Evolutionary conservation across 2,329 filamentous ascomycete species (phyloP), one percentile per base, ranked within the genome.

Genomic region (Aspergillus felis): DNA sequence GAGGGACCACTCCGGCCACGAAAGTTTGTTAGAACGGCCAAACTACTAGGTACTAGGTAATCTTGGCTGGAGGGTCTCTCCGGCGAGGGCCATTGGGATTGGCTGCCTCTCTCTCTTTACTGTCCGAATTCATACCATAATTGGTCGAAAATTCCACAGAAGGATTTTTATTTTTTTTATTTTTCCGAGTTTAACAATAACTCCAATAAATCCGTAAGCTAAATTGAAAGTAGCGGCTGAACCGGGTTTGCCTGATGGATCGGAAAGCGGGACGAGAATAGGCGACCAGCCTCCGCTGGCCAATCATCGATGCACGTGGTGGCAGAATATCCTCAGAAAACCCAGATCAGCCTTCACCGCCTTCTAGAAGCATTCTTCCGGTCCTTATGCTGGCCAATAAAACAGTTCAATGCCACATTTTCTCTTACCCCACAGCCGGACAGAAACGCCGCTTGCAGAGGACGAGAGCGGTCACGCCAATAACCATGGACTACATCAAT

Each of bases 221-320:
- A 22, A 49, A 29, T 32, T 41, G 32, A 28, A 35, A 17, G 41
- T 51, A 54, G 56, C 57, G 44, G 59, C 56, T 55, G 56, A 61
- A 61, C 52, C 49, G 54, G 48, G 4, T 29, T 50, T 46, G 42
- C 8, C 10, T 51, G 35, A 51, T 52, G 48, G 54, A 51, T 55
- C 47, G 51, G 25, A 50, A 50, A 60, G 60, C 59, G 64, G 53
- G 44, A 41, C 53, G 3, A 10, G 27, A 52, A 46, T 42, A 22
- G 22, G 22, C 42, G 5, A 29, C 42, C 60, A 58, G 53, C 52
- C 42, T 22, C 60, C 60, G 54, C 27, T 29, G 61, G n/a, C 69
- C 69, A 72, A 72, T 71, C 27, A 68, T 52, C 17, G 3, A 3
- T n/a, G 61, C 69, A 72, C 69, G 69, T 71, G 69, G 59, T 25